These are phyloP conservation scores for Xylariaceae sp. DNA, from an alignment of 2,329 filamentous ascomycete genomes.

Conservation along the genomic window DNA sequence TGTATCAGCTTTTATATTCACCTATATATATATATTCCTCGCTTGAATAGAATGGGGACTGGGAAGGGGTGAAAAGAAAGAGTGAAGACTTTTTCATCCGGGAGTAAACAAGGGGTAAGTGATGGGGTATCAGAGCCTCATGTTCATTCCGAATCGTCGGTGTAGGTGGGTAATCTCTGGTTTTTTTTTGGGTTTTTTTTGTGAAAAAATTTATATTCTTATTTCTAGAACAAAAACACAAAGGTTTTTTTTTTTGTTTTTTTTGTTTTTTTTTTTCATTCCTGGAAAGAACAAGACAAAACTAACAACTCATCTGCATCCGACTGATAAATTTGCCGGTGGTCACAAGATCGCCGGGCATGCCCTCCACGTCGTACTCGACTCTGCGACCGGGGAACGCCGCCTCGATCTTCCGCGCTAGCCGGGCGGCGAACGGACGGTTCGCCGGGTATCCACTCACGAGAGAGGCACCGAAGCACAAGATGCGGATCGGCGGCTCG, in stretches of 20 bases:
- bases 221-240: too few species aligned
- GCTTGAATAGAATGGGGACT: too few species aligned
- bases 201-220: too few species aligned
- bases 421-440: constrained; percentile 49
- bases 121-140: background rate
- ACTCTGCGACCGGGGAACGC: constrained; percentile 39
- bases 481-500: constrained; percentile 43
- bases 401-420: constrained; percentile 42
- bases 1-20: constrained; percentile 2
- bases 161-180: too few species aligned
- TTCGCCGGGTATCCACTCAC: constrained; percentile 48
- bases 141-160: too few species aligned
- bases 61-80: too few species aligned
- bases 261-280: background rate
- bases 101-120: background rate
- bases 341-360: constrained; percentile 46
- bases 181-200: too few species aligned
- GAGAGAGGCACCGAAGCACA: constrained; percentile 62
- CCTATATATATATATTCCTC: background rate
- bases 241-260: too few species aligned
- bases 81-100: background rate
- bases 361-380: constrained; percentile 41
- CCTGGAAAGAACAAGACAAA: background rate
- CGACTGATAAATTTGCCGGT: constrained; percentile 30
- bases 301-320: constrained; percentile 17